Evolutionary conservation across 306 rosid species (phyloP).

Genomic region (Lathyrus oleraceus): DNA sequence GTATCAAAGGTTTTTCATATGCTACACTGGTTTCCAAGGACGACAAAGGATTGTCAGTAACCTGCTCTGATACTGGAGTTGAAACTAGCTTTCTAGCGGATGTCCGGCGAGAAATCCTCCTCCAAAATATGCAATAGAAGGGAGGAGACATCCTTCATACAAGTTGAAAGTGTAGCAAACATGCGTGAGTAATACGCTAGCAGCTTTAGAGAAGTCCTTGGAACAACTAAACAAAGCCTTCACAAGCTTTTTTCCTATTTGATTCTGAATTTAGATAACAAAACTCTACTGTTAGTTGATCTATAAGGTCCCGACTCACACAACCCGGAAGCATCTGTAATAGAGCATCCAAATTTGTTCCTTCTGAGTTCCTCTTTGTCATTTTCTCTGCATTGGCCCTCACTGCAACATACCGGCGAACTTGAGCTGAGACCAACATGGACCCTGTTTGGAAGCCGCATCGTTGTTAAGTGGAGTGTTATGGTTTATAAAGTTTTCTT

Average conservation of each 20-base stretch:
- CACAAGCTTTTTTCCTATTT: constrained; percentile 85
- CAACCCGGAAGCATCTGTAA: constrained; percentile 97
- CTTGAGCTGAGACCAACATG: no score
- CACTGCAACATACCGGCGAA: no score
- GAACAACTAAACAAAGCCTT: constrained; percentile 94
- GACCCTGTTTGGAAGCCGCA: no score
- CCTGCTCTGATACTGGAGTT: constrained; percentile 28
- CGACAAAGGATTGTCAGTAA: constrained; percentile 41
- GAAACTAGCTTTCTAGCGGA: constrained; percentile 49
- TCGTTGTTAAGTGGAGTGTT: no score
- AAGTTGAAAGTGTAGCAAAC: constrained; percentile 93
- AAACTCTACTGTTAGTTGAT: constrained; percentile 95
- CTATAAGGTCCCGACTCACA: constrained; percentile 99
- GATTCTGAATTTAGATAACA: constrained; percentile 95
- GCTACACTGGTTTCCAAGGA: constrained; percentile 61
- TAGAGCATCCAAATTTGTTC: constrained; percentile 93
- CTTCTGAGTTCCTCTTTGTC: constrained; percentile 91
- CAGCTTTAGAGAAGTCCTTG: constrained; percentile 93
- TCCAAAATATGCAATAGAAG: constrained; percentile 82
- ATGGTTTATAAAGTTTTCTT: no score
- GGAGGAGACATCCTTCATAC: constrained; percentile 94
- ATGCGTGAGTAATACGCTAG: constrained; percentile 93
- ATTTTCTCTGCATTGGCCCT: no score
- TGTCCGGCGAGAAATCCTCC: constrained; percentile 95
- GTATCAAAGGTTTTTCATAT: constrained; percentile 53